These are phyloP conservation scores for Naematelia aurantialba DNA, from an alignment of 768 basidiomycete species.

Conservation along the genomic window DNA sequence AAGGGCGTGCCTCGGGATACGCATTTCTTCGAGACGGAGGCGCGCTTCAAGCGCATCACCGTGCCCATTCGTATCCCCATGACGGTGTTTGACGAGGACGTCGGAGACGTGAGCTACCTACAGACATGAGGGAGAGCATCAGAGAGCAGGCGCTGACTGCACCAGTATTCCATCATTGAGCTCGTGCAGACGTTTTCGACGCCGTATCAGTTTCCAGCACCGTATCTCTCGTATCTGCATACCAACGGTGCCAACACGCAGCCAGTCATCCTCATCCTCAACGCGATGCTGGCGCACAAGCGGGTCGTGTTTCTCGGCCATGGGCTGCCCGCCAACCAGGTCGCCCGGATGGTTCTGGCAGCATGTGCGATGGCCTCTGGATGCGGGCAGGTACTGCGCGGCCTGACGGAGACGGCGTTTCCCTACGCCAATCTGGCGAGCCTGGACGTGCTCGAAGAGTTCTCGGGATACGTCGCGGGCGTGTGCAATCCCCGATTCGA, in stretches of 20 bases:
- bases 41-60: slow-evolving; percentile 72
- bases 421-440: slow-evolving; percentile 84
- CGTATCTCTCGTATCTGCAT: slow-evolving; percentile 82
- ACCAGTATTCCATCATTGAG: slow-evolving; percentile 84
- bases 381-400: slow-evolving; percentile 71
- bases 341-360: slow-evolving; percentile 85
- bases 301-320: slow-evolving; percentile 95
- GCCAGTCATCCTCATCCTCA: slow-evolving; percentile 91
- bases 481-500: slow-evolving; percentile 98
- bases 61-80: slow-evolving; percentile 89
- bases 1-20: slow-evolving; percentile 66
- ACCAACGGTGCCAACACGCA: slow-evolving; percentile 86
- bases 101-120: slow-evolving; percentile 74
- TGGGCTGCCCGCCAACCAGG: slow-evolving; percentile 79
- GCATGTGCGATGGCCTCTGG: slow-evolving; percentile 92
- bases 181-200: slow-evolving; percentile 78
- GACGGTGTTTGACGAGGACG: slow-evolving; percentile 85
- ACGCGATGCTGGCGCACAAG: slow-evolving; percentile 90
- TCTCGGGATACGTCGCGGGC: slow-evolving; percentile 86
- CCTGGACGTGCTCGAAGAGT: slow-evolving; percentile 81
- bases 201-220: slow-evolving; percentile 60
- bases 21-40: slow-evolving; percentile 83
- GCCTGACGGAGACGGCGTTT: slow-evolving; percentile 86
- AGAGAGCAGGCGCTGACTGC: not conserved
- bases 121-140: not conserved